phyloP scores from a whole-genome alignment of 108 stramenopile genomes.

The Pseudonitzschia pungens region DNA sequence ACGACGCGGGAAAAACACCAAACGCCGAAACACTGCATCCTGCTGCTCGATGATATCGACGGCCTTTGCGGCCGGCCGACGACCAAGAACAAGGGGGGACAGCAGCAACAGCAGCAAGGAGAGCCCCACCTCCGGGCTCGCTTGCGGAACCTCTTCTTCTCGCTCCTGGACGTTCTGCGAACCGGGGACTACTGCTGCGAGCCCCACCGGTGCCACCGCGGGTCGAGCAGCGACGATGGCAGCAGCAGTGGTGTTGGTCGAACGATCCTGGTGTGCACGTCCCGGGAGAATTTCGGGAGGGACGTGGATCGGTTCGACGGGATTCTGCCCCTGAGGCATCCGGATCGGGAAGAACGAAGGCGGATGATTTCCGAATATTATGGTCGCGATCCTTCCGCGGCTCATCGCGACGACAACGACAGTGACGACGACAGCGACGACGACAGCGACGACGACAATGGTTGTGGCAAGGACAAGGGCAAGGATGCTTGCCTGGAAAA shows the following conservation, averaged over 20 bases:
- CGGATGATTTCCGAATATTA: constrained; percentile 33
- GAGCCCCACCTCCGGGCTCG: constrained; percentile 26
- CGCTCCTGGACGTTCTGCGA: constrained; percentile 26
- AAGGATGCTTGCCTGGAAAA: constrained; percentile 26
- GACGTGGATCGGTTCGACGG: constrained; percentile 54
- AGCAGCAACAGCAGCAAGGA: too few species aligned
- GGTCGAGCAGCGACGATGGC: too few species aligned
- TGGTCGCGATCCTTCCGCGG: not conserved
- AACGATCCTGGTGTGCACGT: constrained; percentile 60
- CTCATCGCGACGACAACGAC: too few species aligned
- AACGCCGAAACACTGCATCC: constrained; percentile 35
- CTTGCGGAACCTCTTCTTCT: constrained; percentile 29
- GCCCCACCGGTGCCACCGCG: too few species aligned
- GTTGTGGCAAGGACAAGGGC: not conserved
- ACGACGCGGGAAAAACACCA: too few species aligned
- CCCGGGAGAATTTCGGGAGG: constrained; percentile 37
- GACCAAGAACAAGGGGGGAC: constrained; percentile 1
- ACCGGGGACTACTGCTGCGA: not conserved
- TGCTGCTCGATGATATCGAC: constrained; percentile 77
- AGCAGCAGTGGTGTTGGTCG: constrained; percentile 11
- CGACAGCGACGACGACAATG: not conserved
- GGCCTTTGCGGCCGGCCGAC: constrained; percentile 32
- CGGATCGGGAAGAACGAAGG: constrained; percentile 51
- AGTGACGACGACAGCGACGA: not conserved
- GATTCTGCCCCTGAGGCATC: constrained; percentile 39